Evolutionary conservation across 164 flowering plant genomes (phyloP), one percentile per base, ranked within the genome.

Genomic region (Platanus orientalis): DNA sequence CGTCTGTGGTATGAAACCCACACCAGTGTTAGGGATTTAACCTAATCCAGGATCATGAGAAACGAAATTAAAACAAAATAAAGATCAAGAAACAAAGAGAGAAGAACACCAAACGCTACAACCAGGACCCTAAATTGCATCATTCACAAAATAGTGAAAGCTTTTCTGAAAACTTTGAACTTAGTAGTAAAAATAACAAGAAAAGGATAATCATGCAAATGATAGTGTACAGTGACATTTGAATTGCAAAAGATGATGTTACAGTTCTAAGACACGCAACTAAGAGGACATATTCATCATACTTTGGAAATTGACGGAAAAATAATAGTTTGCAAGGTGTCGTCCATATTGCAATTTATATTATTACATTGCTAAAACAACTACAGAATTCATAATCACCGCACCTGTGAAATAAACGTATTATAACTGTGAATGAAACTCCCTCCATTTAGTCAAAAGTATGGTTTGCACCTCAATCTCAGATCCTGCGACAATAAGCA

Each of bases 401-500:
- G 16, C 10, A 45, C 49, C 49, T 45, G 49, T 26, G n/a, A 16
- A 10, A 10, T 24, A 29, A 3, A 53, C 2, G 17, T 16, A 50
- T 0, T 7, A 16, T 25, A 40, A 19, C 19, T 17, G 23, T 19
- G 7, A 6, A 63, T 63, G 53, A 23, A 19, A 2, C 58, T 54
- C 32, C 26, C 29, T 47, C 32, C 54, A 51, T 26, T 16, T 53
- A 26, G 56, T 27, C 56, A 53, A 16, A 53, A 52, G 17, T 14
- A 25, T 26, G 19, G 14, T 27, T 26, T 7, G 7, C 19, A 26
- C 56, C 32, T 21, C 20, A 20, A 13, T 20, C 16, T 28, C 42
- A 29, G 40, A 6, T 28, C 53, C 60, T 54, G 59, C 52, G 55
- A 34, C 57, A 49, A 62, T 12, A 62, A 20, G 34, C 5, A 42